Base-by-base conservation (phyloP, 805 yeast genomes). In the Wickerhamomyces bisporus region DNA sequence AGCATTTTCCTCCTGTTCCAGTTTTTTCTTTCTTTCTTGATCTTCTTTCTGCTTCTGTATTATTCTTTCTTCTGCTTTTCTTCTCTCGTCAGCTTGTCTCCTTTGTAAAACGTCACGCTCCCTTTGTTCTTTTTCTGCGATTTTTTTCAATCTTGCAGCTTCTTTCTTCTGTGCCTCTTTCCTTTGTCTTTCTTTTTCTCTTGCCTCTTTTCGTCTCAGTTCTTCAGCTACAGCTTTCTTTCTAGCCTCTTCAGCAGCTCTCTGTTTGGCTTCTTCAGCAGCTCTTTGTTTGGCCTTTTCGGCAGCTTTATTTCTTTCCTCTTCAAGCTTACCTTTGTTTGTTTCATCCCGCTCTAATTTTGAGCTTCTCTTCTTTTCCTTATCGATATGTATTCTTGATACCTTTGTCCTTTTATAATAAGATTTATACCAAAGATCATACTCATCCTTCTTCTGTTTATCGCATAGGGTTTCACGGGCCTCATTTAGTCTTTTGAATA, bases 41-140 rank as follows among this genome's bases (percentile, higher is more conserved):
- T 23, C 21, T 16, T n/a, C 36, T 20, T 19, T 20, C 26, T 26
- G 30, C 20, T 28, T 26, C 28, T 26, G 28, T 12, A 19, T 18
- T 3, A 25, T n/a, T 14, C 14, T 31, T 21, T 34, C 28, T 25
- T 34, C 14, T 5, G 29, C 41, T 26, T 34, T 31, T 24, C 24
- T 18, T 25, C 26, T 28, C 36, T 41, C 35, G 20, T 38, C 40
- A 19, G 13, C 12, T 28, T 35, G 32, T 34, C 45, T 44, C 54
- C 53, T 30, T 48, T 34, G 43, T 44, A 54, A 11, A 33, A 42
- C 29, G 53, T 43, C 24, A 51, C 51, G 34, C 49, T 47, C 34
- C 50, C 57, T 37, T 48, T 47, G 25, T 50, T 53, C 24, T 53
- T 48, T 19, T 47, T 45, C 30, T 41, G 44, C 23, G 18, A 35